A percentile compares a stretch with the other conserved stretches of the same genome.
phyloP scores from a whole-genome alignment of 345 rosid species.

The Syzygium aqueum region DNA sequence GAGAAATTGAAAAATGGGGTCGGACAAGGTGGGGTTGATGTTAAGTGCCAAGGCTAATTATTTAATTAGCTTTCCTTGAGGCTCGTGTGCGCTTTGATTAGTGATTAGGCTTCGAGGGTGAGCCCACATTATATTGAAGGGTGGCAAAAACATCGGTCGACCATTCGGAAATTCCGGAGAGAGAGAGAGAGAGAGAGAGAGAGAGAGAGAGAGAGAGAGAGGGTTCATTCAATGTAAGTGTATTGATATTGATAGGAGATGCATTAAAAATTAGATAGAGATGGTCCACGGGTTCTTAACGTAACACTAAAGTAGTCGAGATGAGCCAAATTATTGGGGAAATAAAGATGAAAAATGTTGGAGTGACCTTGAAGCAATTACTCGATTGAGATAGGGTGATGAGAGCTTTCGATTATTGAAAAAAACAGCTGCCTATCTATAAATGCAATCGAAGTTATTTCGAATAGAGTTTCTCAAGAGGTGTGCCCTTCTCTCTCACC shows the following conservation, averaged over 20 bases:
- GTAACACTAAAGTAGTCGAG: background rate
- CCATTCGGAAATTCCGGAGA: background rate
- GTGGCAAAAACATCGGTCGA: background rate
- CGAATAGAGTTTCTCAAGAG: background rate
- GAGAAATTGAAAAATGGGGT: background rate
- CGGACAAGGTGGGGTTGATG: background rate
- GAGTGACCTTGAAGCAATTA: background rate
- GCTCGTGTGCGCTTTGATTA: background rate
- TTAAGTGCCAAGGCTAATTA: background rate
- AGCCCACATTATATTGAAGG: background rate
- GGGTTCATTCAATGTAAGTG: background rate
- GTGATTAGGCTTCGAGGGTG: background rate
- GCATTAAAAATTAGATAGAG: background rate
- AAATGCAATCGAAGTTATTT: background rate
- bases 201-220: background rate
- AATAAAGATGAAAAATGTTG: background rate
- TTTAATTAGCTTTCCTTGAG: background rate
- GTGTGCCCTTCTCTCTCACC: background rate
- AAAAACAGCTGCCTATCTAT: background rate
- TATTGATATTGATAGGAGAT: background rate
- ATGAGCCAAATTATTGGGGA: background rate
- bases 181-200: background rate
- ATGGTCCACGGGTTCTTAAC: background rate
- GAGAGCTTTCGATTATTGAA: background rate
- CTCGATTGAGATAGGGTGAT: background rate